Percentiles rank a stretch among this genome's conserved stretches.
Evolutionary conservation across 2,329 filamentous ascomycete genomes (phyloP).

Genomic region (Akanthomyces muscarius): DNA sequence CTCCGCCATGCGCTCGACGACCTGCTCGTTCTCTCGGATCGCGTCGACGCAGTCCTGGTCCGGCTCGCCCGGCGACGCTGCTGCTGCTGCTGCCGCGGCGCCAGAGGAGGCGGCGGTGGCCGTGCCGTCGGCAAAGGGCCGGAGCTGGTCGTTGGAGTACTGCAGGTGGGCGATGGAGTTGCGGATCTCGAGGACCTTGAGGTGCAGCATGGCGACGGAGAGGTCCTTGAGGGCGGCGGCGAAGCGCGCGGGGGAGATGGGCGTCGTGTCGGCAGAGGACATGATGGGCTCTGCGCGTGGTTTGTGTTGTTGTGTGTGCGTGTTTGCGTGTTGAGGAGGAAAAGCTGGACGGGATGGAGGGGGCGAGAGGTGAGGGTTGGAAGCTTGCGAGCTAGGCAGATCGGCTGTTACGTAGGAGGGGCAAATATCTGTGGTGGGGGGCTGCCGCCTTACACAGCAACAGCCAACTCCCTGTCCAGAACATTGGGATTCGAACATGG

Average conservation of each 20-base stretch:
- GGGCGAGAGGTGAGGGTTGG: background rate
- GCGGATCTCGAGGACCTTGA: constrained; percentile 71
- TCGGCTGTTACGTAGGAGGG: constrained; percentile 3
- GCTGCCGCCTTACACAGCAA: background rate
- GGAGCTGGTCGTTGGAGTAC: constrained; percentile 69
- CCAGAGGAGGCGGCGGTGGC: constrained; percentile 26
- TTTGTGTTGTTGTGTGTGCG: background rate
- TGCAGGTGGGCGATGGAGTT: constrained; percentile 72
- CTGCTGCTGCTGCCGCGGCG: background rate
- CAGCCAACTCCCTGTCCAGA: too few species aligned
- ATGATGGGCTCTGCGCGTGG: constrained; percentile 34
- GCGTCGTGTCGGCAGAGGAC: constrained; percentile 56
- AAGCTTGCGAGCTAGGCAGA: background rate
- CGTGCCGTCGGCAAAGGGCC: constrained; percentile 58
- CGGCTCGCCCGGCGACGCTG: constrained; percentile 28
- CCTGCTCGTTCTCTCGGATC: constrained; percentile 65
- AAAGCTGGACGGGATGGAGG: background rate
- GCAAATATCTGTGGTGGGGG: background rate
- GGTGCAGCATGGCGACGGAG: constrained; percentile 61
- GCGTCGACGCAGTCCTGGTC: constrained; percentile 72
- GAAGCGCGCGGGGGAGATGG: constrained; percentile 61
- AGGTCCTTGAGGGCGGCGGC: constrained; percentile 64
- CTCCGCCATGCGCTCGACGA: constrained; percentile 65
- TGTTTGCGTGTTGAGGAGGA: background rate
- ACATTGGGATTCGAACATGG: too few species aligned